Percentiles rank a stretch among this genome's conserved stretches.
Conservation (phyloP, 805 yeast species). For the Naumovozyma dairenensis region DNA sequence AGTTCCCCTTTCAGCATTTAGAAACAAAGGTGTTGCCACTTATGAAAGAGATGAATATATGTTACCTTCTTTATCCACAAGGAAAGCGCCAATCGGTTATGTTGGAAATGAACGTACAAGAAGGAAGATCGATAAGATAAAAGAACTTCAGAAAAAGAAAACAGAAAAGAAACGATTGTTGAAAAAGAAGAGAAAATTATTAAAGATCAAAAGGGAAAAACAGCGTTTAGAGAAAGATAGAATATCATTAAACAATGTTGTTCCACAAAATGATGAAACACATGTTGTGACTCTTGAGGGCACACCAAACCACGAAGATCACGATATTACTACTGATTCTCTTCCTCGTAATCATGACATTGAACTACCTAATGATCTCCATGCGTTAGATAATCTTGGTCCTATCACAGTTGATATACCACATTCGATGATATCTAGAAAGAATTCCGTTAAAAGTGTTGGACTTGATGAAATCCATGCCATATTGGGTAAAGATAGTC, state of each 20-base stretch:
- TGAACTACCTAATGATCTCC: neutral
- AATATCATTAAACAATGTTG: constrained; percentile 17
- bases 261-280: constrained; percentile 1
- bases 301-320: neutral
- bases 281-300: neutral
- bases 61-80: constrained; percentile 22
- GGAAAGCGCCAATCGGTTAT: constrained; percentile 29
- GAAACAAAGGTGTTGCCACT: constrained; percentile 57
- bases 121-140: constrained; percentile 28
- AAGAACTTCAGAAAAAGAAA: constrained; percentile 27
- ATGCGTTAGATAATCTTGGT: neutral
- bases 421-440: constrained; percentile 8
- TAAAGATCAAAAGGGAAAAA: constrained; percentile 24
- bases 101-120: constrained; percentile 29
- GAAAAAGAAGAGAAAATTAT: constrained; percentile 27
- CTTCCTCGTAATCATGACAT: neutral
- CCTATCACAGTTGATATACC: no score
- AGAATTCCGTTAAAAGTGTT: constrained; percentile 21
- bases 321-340: neutral
- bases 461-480: constrained; percentile 27
- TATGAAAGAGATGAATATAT: constrained; percentile 27
- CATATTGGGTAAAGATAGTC: constrained; percentile 21
- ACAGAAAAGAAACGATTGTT: constrained; percentile 26
- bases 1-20: constrained; percentile 81
- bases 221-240: constrained; percentile 26